Evolutionary conservation across 176 grass and related monocot genomes (phyloP).

Genomic region (Paspalum vaginatum): DNA sequence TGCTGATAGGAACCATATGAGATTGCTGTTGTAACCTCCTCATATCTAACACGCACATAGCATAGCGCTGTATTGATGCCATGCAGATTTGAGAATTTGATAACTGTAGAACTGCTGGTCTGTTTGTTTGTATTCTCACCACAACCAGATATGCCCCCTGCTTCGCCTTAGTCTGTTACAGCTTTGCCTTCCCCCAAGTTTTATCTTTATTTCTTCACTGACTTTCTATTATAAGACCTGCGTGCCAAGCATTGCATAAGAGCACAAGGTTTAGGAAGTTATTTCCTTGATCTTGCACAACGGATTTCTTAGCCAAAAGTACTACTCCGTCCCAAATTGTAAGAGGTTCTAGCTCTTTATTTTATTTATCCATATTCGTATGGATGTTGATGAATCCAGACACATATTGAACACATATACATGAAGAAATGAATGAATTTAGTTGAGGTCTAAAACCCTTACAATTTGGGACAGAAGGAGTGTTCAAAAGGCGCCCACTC

Average conservation of each 20-base stretch:
- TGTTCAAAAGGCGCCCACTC: not conserved
- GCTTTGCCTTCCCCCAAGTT: constrained; percentile 10
- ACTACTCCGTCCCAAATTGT: no score
- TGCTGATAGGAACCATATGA: constrained; percentile 5
- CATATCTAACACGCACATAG: not conserved
- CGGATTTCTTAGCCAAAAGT: not conserved
- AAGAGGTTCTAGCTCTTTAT: no score
- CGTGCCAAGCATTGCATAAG: not conserved
- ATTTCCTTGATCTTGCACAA: not conserved
- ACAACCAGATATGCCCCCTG: not conserved
- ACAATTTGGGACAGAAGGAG: no score
- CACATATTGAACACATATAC: no score
- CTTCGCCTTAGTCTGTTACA: not conserved
- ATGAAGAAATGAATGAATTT: no score
- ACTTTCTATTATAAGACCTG: not conserved
- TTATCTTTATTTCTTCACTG: not conserved
- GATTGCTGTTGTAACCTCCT: constrained; percentile 35
- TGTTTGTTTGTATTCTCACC: constrained; percentile 21
- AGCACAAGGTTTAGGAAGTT: not conserved
- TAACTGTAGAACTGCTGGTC: not conserved
- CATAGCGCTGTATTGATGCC: constrained; percentile 1
- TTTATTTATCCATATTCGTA: no score
- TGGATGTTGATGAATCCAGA: no score
- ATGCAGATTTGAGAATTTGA: constrained; percentile 3
- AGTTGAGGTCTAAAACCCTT: no score